Evolutionary conservation across 2,329 filamentous ascomycete species (phyloP).

Genomic region (Keithomyces neogunnii): DNA sequence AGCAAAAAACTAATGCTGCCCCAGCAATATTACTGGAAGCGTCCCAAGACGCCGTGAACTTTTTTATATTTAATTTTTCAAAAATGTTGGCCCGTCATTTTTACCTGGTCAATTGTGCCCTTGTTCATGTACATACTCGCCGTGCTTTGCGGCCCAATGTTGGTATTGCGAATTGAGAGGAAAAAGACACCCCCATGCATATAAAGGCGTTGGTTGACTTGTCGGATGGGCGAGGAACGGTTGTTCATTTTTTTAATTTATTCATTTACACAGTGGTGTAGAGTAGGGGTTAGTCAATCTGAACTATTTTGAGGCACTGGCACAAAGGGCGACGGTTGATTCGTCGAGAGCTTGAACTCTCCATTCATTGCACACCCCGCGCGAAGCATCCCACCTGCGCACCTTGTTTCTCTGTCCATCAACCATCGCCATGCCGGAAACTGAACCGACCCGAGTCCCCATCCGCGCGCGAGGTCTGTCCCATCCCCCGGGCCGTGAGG

Average conservation of each 20-base stretch:
- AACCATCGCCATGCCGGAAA: background rate
- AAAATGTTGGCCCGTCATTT: too few species aligned
- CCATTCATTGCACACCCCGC: background rate
- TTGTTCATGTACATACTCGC: slow-evolving; percentile 2
- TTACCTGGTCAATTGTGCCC: too few species aligned
- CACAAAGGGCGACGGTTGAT: too few species aligned
- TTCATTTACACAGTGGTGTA: background rate
- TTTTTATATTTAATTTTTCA: background rate
- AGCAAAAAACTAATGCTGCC: slow-evolving; percentile 1
- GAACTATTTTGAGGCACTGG: too few species aligned
- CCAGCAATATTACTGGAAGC: slow-evolving; percentile 65
- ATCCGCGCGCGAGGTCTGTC: background rate
- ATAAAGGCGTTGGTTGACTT: slow-evolving; percentile 3
- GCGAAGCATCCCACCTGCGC: too few species aligned
- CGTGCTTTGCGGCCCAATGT: too few species aligned
- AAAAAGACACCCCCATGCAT: slow-evolving; percentile 1
- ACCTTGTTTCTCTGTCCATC: too few species aligned
- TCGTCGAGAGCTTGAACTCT: background rate
- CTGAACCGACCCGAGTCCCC: background rate
- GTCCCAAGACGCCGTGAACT: slow-evolving; percentile 47
- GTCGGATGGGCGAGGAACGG: background rate
- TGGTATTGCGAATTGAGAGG: background rate
- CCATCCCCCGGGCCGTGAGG: background rate
- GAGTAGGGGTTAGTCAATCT: too few species aligned
- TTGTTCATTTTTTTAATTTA: background rate